A percentile compares a stretch with the other conserved stretches of the same genome.
These are phyloP conservation scores for Lodderomyces orthopsilosis DNA, from an alignment of 1,139 yeast genomes.

Conservation along the genomic window DNA sequence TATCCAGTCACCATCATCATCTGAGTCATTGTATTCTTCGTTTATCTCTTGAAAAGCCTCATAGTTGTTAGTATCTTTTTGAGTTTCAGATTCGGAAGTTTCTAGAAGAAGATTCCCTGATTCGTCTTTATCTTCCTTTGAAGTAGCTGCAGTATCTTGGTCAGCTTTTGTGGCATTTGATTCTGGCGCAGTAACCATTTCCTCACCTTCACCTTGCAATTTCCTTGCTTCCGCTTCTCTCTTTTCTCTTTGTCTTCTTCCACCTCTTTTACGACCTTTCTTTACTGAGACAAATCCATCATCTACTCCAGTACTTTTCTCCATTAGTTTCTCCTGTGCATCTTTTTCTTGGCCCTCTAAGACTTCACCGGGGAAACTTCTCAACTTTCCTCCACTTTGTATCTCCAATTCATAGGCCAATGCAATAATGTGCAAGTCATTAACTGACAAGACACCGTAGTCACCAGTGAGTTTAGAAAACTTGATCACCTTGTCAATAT, in stretches of 20 bases:
- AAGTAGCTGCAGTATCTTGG: neutral
- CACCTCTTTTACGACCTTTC: constrained; percentile 60
- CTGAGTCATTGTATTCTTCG: constrained; percentile 54
- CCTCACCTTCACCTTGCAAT: constrained; percentile 53
- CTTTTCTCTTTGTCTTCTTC: constrained; percentile 59
- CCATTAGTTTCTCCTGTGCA: constrained; percentile 6
- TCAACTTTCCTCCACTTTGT: constrained; percentile 65
- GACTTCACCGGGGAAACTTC: constrained; percentile 69
- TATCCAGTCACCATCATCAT: constrained; percentile 95
- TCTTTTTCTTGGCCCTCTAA: constrained; percentile 13
- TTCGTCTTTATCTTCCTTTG: constrained; percentile 2
- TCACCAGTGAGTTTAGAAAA: constrained; percentile 93
- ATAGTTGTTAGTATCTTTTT: constrained; percentile 10
- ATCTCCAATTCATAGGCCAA: constrained; percentile 83
- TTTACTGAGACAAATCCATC: constrained; percentile 22
- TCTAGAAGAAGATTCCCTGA: too few species aligned
- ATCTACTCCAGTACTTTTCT: constrained; percentile 9
- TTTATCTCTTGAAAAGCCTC: constrained; percentile 14
- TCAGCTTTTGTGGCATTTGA: constrained; percentile 8
- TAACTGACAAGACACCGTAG: constrained; percentile 77
- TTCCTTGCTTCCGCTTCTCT: constrained; percentile 38
- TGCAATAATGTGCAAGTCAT: constrained; percentile 91
- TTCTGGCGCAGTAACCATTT: too few species aligned
- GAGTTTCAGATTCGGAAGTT: neutral
- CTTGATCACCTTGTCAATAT: constrained; percentile 61